Percentiles rank a stretch among this genome's conserved stretches.
phyloP scores from a whole-genome alignment of 2,329 filamentous ascomycete genomes.

The Lachnellula subtilissima region DNA sequence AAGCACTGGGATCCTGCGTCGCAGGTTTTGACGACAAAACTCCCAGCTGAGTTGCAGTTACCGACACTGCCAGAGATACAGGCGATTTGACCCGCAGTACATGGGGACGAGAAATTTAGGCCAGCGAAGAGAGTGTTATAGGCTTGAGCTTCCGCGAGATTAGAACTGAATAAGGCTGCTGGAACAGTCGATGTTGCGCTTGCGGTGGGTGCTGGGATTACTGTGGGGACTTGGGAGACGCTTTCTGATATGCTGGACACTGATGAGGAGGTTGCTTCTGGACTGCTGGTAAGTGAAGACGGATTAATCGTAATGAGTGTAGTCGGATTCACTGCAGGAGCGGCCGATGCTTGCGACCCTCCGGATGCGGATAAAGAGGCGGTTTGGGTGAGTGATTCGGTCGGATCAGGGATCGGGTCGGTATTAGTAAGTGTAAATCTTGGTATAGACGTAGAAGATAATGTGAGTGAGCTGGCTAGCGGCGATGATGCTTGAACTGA shows the following conservation, averaged over 20 bases:
- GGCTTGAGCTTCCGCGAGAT: slow-evolving; percentile 29
- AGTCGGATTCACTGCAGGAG: background rate
- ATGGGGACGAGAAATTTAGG: slow-evolving; percentile 40
- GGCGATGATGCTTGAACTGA: background rate
- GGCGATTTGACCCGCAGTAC: slow-evolving; percentile 43
- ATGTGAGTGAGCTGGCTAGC: background rate
- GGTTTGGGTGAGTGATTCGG: background rate
- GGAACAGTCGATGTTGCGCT: slow-evolving; percentile 9
- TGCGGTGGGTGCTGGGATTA: background rate
- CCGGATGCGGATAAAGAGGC: slow-evolving; percentile 4
- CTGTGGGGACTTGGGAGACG: slow-evolving; percentile 1
- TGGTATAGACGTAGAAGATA: slow-evolving; percentile 6
- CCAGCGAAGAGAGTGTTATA: slow-evolving; percentile 27
- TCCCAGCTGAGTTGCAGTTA: slow-evolving; percentile 39
- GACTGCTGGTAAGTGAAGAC: slow-evolving; percentile 1
- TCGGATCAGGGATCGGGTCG: slow-evolving; percentile 9
- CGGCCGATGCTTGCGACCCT: slow-evolving; percentile 4
- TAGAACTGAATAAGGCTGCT: slow-evolving; percentile 17
- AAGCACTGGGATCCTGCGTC: slow-evolving; percentile 39
- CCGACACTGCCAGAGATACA: slow-evolving; percentile 48
- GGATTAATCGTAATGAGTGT: slow-evolving; percentile 8
- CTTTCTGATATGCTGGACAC: background rate
- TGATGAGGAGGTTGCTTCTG: background rate
- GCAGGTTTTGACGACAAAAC: slow-evolving; percentile 39
- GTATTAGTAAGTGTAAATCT: slow-evolving; percentile 25